phyloP scores from a whole-genome alignment of 2,329 filamentous ascomycete genomes.

The Fusarium mexicanum region DNA sequence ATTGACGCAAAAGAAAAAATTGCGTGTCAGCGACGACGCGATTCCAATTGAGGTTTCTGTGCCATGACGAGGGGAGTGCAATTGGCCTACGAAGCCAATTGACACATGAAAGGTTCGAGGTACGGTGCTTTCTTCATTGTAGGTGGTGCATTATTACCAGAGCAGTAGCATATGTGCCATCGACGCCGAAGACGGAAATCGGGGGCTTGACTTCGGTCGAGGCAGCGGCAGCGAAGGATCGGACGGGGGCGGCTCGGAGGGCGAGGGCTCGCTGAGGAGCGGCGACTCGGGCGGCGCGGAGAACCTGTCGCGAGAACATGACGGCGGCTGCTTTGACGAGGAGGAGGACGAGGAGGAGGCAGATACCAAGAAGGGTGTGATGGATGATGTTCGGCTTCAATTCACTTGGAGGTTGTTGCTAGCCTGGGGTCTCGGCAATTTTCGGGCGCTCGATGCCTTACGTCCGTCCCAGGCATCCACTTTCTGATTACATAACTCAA shows the following conservation, averaged over 20 bases:
- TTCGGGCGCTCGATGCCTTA: conserved; percentile 54
- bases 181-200: conserved; percentile 90
- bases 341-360: conserved; percentile 7
- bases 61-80: conserved; percentile 23
- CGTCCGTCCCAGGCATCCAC: conserved; percentile 50
- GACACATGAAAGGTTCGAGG: conserved; percentile 1
- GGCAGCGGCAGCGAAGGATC: conserved; percentile 82
- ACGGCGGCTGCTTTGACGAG: conserved; percentile 34
- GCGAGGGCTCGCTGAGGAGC: conserved; percentile 66
- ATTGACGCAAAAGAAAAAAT: conserved; percentile 48
- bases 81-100: conserved; percentile 36
- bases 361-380: conserved; percentile 27
- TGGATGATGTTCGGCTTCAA: conserved; percentile 37
- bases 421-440: conserved; percentile 52
- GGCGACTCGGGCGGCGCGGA: conserved; percentile 65
- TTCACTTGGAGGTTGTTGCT: conserved; percentile 49
- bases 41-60: conserved; percentile 39
- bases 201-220: conserved; percentile 81
- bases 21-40: conserved; percentile 35
- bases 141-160: conserved; percentile 80
- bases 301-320: conserved; percentile 70
- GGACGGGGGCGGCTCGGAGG: conserved; percentile 63
- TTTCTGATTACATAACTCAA: conserved; percentile 45
- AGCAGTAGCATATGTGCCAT: conserved; percentile 98
- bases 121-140: not conserved